Conservation (phyloP, 2,329 filamentous ascomycete species). For the Sordariomycetes sp. region DNA sequence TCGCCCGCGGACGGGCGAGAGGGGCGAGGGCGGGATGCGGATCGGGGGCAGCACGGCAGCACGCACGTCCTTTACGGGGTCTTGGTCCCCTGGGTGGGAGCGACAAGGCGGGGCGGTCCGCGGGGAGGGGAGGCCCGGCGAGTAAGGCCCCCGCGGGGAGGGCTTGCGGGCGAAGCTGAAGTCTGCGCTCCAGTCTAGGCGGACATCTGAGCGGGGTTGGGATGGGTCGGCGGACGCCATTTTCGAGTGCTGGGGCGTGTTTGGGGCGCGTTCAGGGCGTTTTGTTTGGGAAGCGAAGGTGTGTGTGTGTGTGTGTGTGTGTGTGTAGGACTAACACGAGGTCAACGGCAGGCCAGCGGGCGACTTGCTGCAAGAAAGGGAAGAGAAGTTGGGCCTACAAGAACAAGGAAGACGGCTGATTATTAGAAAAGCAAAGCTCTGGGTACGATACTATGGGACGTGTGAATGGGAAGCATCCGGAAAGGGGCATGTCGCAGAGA, state of each 20-base stretch:
- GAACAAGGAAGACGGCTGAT: background rate
- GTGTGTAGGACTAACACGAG: background rate
- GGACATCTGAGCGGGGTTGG: background rate
- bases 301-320: no score
- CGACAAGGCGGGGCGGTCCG: constrained; percentile 7
- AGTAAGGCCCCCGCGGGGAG: background rate
- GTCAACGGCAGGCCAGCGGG: background rate
- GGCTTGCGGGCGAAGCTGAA: constrained; percentile 1
- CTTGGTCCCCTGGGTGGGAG: background rate
- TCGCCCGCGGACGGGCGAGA: background rate
- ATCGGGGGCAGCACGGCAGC: background rate
- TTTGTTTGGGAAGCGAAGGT: background rate
- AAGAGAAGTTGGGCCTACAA: background rate
- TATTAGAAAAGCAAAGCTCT: background rate
- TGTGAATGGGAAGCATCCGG: background rate
- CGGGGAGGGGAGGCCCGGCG: background rate
- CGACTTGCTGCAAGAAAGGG: background rate
- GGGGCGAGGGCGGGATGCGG: background rate
- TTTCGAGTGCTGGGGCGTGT: background rate
- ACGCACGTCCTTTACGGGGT: background rate
- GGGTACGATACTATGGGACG: background rate
- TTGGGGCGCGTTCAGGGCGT: background rate
- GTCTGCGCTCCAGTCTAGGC: constrained; percentile 1
- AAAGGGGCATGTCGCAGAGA: background rate
- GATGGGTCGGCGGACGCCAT: background rate